Base-by-base conservation (phyloP, 2,329 filamentous ascomycete species). In the Chalara sp. region DNA sequence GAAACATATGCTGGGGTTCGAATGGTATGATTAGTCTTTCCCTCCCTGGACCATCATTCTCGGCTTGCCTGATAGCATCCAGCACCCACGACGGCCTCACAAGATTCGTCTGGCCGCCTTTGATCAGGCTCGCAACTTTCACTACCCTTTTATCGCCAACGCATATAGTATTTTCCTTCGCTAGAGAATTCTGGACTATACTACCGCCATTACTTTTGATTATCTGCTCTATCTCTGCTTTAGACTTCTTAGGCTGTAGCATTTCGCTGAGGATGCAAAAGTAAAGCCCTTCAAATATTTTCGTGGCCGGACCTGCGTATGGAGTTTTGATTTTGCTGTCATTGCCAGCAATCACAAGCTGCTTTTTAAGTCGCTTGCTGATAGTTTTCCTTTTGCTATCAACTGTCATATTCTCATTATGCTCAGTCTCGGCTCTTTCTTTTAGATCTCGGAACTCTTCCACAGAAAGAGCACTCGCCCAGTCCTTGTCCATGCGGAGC, bases 231-330 rank as follows among this genome's bases (percentile, higher is more conserved):
- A 99, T 72, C 56, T 95, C 84, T 0, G 78, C 73, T 67, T 96
- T 96, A 5, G 78, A 78, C 65, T 82, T 89, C 68, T 88, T 93
- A 0, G 89, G 87, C 41, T 78, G 74, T 1, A 76, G 65, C 31
- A 85, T 83, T 48, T 95, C 90, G 1, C 86, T 91, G 63, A 96
- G 78, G 21, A 97, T 79, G 70, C 83, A 95, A 64, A 96, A 95
- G 40, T 81, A 84, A 11, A 93, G 68, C 0, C 87, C 86, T 6
- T 83, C 74, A 58, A 96, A 96, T 0, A 95, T 65, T 43, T 80
- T 76, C 0, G 81, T 82, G 43, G 74, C 74, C 1, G 79, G 77
- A 0, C 76, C 79, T 2, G 72, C 71, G 59, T 84, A 85, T 44
- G 76, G 68, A 1, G 70, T 69, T n/a, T 67, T 68, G 40, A 74